A percentile compares a stretch with the other conserved stretches of the same genome.
phyloP scores from a whole-genome alignment of 2,329 filamentous ascomycete species.

The Penicillium hesseltinei region DNA sequence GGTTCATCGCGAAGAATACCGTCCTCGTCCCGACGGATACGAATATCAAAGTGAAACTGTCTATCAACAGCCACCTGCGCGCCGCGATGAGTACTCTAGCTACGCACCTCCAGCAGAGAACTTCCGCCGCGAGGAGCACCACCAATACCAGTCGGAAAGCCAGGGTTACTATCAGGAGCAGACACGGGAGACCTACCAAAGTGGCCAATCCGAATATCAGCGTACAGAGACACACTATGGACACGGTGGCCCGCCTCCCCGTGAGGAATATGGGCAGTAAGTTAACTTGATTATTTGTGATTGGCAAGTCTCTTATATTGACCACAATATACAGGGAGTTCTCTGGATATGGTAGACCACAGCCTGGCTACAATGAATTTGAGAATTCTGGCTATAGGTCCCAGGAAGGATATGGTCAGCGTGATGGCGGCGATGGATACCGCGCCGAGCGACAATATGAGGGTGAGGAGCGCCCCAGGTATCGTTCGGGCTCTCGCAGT shows the following conservation, averaged over 20 bases:
- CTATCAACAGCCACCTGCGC: conserved; percentile 15
- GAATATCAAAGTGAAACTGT: conserved; percentile 20
- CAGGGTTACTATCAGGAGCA: conserved; percentile 20
- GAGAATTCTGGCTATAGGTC: conserved; percentile 14
- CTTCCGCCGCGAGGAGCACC: conserved; percentile 20
- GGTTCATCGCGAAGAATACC: conserved; percentile 11
- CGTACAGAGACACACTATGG: conserved; percentile 19
- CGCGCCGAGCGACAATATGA: conserved; percentile 21
- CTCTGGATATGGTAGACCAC: conserved; percentile 21
- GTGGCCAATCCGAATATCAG: conserved; percentile 17
- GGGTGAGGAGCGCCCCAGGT: conserved; percentile 22
- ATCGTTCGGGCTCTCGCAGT: conserved; percentile 23
- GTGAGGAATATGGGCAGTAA: conserved; percentile 23
- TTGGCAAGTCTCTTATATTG: conserved; percentile 7
- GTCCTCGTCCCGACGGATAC: conserved; percentile 9
- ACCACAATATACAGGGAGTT: conserved; percentile 18
- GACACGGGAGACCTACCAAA: conserved; percentile 17
- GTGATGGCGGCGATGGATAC: conserved; percentile 23
- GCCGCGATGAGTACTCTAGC: conserved; percentile 13
- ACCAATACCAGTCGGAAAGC: conserved; percentile 13
- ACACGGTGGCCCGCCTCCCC: conserved; percentile 13
- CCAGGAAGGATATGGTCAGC: conserved; percentile 18
- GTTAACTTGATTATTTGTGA: conserved; percentile 14
- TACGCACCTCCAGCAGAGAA: conserved; percentile 11
- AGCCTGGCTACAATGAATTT: conserved; percentile 16